Evolutionary conservation across 2,329 filamentous ascomycete species (phyloP).

Genomic region (Colletotrichum sp.): DNA sequence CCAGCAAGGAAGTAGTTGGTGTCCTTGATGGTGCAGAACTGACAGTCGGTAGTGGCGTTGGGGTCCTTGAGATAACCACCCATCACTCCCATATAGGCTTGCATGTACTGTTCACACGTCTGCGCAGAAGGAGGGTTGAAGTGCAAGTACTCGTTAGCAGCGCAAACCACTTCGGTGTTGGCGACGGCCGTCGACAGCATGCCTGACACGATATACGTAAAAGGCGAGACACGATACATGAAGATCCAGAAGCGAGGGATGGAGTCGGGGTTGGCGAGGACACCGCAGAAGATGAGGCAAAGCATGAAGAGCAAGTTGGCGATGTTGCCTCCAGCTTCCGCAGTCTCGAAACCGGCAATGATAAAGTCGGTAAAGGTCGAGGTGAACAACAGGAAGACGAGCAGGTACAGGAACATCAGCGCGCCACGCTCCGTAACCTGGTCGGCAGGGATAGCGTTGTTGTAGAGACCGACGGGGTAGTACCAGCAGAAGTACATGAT

Average conservation of each 20-base stretch:
- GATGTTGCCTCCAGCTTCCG: constrained; percentile 77
- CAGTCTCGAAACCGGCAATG: constrained; percentile 76
- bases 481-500: constrained; percentile 85
- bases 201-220: constrained; percentile 80
- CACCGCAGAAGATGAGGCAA: constrained; percentile 76
- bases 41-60: constrained; percentile 53
- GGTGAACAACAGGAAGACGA: constrained; percentile 79
- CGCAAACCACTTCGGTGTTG: constrained; percentile 69
- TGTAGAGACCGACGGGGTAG: constrained; percentile 81
- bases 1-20: constrained; percentile 57
- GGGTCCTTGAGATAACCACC: constrained; percentile 62
- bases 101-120: constrained; percentile 67
- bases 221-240: constrained; percentile 83
- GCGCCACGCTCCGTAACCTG: constrained; percentile 72
- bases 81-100: constrained; percentile 46
- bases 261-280: constrained; percentile 66
- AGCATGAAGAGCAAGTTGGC: constrained; percentile 78
- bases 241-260: constrained; percentile 83
- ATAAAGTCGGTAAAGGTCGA: constrained; percentile 82
- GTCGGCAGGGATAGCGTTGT: constrained; percentile 68
- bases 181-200: constrained; percentile 75
- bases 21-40: constrained; percentile 57
- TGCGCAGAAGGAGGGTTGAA: constrained; percentile 65
- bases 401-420: constrained; percentile 79
- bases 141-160: constrained; percentile 70